phyloP scores from a whole-genome alignment of 768 basidiomycete genomes.

The Lactarius sp. region DNA sequence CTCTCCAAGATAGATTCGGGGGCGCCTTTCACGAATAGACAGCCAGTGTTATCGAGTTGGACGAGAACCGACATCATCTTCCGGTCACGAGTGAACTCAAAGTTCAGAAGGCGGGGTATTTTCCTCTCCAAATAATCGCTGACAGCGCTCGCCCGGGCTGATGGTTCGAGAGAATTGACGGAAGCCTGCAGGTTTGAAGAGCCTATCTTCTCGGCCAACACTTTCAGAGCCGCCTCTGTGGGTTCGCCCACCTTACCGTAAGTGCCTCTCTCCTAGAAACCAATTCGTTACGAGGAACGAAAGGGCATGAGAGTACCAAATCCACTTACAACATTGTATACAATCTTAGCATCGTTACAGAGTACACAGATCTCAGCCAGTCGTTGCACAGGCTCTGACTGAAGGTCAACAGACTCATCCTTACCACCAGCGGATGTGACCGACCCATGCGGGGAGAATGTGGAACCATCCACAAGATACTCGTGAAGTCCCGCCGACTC shows the following conservation, averaged over 20 bases:
- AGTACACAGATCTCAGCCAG: slow-evolving; percentile 89
- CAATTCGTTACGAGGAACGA: slow-evolving; percentile 14
- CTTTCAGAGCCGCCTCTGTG: slow-evolving; percentile 94
- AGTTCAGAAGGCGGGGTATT: slow-evolving; percentile 81
- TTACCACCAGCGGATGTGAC: slow-evolving; percentile 66
- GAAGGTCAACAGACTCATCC: slow-evolving; percentile 49
- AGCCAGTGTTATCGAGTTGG: slow-evolving; percentile 57
- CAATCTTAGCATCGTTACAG: slow-evolving; percentile 91
- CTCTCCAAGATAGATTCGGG: slow-evolving; percentile 93
- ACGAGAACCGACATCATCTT: slow-evolving; percentile 99
- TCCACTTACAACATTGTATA: slow-evolving; percentile 65
- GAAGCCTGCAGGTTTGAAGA: slow-evolving; percentile 60
- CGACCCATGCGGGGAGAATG: slow-evolving; percentile 81
- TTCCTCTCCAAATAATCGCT: slow-evolving; percentile 75
- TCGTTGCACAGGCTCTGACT: slow-evolving; percentile 68
- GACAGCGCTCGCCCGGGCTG: slow-evolving; percentile 72
- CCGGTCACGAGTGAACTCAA: slow-evolving; percentile 96
- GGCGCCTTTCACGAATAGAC: slow-evolving; percentile 91
- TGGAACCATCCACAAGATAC: slow-evolving; percentile 85
- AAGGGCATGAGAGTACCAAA: background rate
- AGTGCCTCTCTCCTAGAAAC: slow-evolving; percentile 61
- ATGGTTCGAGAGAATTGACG: slow-evolving; percentile 50
- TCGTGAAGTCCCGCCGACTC: slow-evolving; percentile 50
- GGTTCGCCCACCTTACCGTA: slow-evolving; percentile 93
- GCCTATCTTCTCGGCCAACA: slow-evolving; percentile 91